A percentile compares a stretch with the other conserved stretches of the same genome.
Evolutionary conservation across 495 filamentous ascomycete species (phyloP).

Genomic region (Penicillium nucicola): DNA sequence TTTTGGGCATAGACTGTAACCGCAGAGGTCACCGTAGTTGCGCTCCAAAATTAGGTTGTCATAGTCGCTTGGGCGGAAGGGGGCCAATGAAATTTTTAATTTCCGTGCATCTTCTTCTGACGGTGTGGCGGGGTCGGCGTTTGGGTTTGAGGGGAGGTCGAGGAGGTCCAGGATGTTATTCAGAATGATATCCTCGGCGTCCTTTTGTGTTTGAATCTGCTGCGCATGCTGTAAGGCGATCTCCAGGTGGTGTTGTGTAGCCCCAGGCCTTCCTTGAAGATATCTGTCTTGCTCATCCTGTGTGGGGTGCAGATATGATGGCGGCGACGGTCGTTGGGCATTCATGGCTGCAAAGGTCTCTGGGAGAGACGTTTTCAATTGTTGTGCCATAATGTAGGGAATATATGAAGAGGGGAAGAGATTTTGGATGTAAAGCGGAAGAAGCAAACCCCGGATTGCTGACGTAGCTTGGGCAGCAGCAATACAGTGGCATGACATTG

Average conservation of each 20-base stretch:
- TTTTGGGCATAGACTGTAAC: slow-evolving; percentile 72
- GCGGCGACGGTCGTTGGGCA: slow-evolving; percentile 23
- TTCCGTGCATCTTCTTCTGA: slow-evolving; percentile 49
- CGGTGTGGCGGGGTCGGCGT: slow-evolving; percentile 56
- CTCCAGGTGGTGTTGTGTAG: slow-evolving; percentile 52
- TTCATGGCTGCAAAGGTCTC: slow-evolving; percentile 35
- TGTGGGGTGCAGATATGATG: slow-evolving; percentile 23
- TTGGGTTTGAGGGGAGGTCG: slow-evolving; percentile 50
- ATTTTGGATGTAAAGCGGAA: background rate
- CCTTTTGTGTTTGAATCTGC: slow-evolving; percentile 72
- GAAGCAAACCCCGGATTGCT: slow-evolving; percentile 12
- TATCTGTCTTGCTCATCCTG: slow-evolving; percentile 33
- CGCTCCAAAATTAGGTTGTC: slow-evolving; percentile 83
- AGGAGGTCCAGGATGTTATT: slow-evolving; percentile 64
- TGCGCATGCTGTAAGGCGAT: slow-evolving; percentile 78
- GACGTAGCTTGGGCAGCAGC: too few relatives aligned
- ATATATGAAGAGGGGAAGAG: too few relatives aligned
- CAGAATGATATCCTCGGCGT: slow-evolving; percentile 68
- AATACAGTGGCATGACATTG: too few relatives aligned
- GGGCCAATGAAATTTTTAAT: slow-evolving; percentile 57
- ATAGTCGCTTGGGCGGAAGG: slow-evolving; percentile 85
- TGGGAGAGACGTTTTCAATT: slow-evolving; percentile 52
- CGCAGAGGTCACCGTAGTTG: slow-evolving; percentile 74
- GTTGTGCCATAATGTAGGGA: slow-evolving; percentile 14
- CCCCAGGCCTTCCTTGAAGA: slow-evolving; percentile 32